Evolutionary conservation across 805 yeast genomes (phyloP), one percentile per base, ranked within the genome.

Genomic region (Wickerhamomyces hampshirensis): DNA sequence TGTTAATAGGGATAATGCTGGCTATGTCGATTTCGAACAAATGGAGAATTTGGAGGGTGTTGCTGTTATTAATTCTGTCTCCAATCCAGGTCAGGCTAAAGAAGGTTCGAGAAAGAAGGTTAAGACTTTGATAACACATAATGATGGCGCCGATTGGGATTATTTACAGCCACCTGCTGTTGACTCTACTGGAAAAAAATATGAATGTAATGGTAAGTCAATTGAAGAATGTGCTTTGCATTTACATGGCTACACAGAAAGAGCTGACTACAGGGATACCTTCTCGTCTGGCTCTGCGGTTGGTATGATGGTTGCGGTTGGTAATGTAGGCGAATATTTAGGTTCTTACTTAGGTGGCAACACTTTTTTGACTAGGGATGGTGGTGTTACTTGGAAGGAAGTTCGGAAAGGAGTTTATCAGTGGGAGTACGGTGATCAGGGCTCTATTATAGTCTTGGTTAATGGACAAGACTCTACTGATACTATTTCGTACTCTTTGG

Each of bases 341-440:
- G 63, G 60, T 5, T 60, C 73, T 7, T 44, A 57, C 28, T 66
- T 69, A 4, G 74, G 78, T 32, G 71, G 81, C 1, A 67, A 82
- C 2, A 85, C 96, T 0, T 93, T 74, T 53, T 60, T 93, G 42
- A 78, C 95, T 4, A 67, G 72, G n/a, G 98, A 93, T 61, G 98
- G 93, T 2, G 98, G 98, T 39, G 63, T 77, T 12, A 73, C 88
- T 4, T 93, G 98, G 98, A 74, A 60, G 34, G 95, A 86, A 59
- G 65, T 91, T 19, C 69, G 62, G 40, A 76, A 81, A 41, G 93
- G 94, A 4, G 71, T 77, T 1, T 73, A 75, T 48, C 82, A 83
- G 75, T 93, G 98, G 98, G 98, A 89, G 60, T 93, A 69, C 58
- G 98, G 98, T 44, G 98, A 93, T 59, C 84, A 86, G 46, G 98